A percentile compares a stretch with the other conserved stretches of the same genome.
Evolutionary conservation across 2,329 filamentous ascomycete species (phyloP).

Genomic region (Venturia aucupariae): DNA sequence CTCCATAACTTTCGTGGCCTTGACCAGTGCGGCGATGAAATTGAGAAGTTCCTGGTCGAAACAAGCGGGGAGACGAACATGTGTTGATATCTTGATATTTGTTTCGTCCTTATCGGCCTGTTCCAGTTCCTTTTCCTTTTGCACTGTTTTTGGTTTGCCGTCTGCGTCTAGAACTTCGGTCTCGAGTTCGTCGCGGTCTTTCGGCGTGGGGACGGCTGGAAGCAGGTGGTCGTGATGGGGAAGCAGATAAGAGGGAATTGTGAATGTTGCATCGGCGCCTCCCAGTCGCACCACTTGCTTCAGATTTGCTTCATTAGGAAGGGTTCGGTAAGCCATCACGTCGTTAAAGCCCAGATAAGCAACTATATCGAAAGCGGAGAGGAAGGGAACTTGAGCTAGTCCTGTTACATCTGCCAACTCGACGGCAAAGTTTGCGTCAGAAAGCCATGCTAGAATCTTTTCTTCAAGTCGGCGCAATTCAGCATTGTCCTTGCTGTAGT

Average conservation of each 20-base stretch:
- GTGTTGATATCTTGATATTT: conserved; percentile 38
- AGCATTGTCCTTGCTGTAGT: conserved; percentile 34
- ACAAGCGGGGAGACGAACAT: conserved; percentile 39
- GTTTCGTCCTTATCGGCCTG: conserved; percentile 39
- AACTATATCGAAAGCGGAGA: conserved; percentile 39
- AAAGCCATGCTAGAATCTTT: conserved; percentile 40
- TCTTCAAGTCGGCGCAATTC: conserved; percentile 38
- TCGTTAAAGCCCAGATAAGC: conserved; percentile 37
- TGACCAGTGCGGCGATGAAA: conserved; percentile 46
- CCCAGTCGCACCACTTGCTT: conserved; percentile 42
- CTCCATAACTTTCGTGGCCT: conserved; percentile 49
- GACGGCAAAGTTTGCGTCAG: conserved; percentile 45
- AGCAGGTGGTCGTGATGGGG: conserved; percentile 48
- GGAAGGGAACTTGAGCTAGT: conserved; percentile 40
- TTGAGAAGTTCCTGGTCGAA: conserved; percentile 45
- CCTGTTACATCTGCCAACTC: conserved; percentile 37
- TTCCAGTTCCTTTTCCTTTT: conserved; percentile 32
- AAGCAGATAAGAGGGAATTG: conserved; percentile 41
- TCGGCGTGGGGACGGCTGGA: conserved; percentile 31
- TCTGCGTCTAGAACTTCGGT: conserved; percentile 34
- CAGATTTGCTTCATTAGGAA: conserved; percentile 33
- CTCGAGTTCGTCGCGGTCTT: conserved; percentile 27
- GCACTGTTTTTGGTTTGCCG: conserved; percentile 34
- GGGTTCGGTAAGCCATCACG: conserved; percentile 41
- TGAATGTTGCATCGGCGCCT: conserved; percentile 41